Evolutionary conservation across 148 eudicot genomes (phyloP).

Genomic region (Beta vulgaris): DNA sequence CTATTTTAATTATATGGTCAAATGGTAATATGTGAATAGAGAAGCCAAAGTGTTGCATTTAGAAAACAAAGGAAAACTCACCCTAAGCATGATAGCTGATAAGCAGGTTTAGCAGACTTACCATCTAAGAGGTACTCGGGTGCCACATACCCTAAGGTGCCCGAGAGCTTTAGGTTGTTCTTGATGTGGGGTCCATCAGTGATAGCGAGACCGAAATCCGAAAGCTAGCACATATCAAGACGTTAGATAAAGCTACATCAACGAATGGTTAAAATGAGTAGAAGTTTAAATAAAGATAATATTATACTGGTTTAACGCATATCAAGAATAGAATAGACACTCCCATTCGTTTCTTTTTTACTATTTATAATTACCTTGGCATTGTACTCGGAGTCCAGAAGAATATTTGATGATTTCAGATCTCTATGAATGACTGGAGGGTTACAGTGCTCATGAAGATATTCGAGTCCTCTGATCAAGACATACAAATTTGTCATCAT

Average conservation of each 20-base stretch:
- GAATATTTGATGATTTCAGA: conserved; percentile 80
- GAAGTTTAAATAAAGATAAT: not conserved
- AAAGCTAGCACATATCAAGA: conserved; percentile 42
- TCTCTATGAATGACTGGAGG: conserved; percentile 83
- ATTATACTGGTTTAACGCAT: not conserved
- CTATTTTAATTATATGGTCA: too few species aligned
- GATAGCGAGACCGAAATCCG: conserved; percentile 82
- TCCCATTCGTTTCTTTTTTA: too few species aligned
- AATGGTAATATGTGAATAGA: too few species aligned
- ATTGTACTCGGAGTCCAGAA: conserved; percentile 65
- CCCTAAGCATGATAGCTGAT: too few species aligned
- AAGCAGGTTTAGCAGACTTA: conserved; percentile 31
- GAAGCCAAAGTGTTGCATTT: too few species aligned
- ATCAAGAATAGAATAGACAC: too few species aligned
- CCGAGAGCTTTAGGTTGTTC: conserved; percentile 73
- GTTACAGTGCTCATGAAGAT: conserved; percentile 72
- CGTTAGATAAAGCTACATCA: conserved; percentile 1
- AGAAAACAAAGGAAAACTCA: too few species aligned
- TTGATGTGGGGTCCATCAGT: conserved; percentile 47
- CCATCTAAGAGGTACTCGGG: conserved; percentile 92
- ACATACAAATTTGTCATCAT: conserved; percentile 23
- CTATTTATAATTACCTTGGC: conserved; percentile 67
- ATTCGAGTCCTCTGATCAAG: conserved; percentile 68
- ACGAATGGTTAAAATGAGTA: not conserved
- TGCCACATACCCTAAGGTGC: conserved; percentile 82